These are phyloP conservation scores for Abelmoschus esculentus DNA, from an alignment of 345 rosid species.

Conservation along the genomic window DNA sequence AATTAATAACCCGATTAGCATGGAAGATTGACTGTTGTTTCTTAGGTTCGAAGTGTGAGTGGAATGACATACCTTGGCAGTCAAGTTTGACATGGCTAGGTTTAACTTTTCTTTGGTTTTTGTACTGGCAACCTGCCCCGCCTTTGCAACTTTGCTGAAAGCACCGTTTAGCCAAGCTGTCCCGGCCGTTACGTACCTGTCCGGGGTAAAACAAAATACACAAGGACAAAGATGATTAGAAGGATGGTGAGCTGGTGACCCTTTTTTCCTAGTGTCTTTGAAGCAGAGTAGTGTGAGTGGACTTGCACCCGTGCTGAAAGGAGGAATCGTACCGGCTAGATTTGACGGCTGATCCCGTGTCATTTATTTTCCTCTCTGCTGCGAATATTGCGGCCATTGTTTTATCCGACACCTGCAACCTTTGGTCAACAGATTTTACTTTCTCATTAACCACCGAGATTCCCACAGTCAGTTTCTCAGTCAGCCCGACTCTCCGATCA, in stretches of 20 bases:
- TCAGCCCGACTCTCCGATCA: constrained; percentile 73
- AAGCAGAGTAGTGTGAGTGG: background rate
- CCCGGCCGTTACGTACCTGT: constrained; percentile 76
- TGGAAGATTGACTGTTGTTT: background rate
- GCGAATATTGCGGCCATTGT: constrained; percentile 98
- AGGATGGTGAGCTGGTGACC: background rate
- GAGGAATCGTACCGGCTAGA: constrained; percentile 62
- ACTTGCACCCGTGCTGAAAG: background rate
- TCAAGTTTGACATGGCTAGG: constrained; percentile 71
- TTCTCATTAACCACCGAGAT: constrained; percentile 89
- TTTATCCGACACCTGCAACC: constrained; percentile 87
- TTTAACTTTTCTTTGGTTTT: constrained; percentile 85
- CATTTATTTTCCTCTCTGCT: constrained; percentile 82
- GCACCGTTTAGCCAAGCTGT: constrained; percentile 93
- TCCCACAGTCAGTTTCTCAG: constrained; percentile 76
- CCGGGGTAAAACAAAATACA: constrained; percentile 9
- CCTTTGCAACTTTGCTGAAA: constrained; percentile 79
- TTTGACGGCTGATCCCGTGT: constrained; percentile 94
- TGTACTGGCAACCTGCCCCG: constrained; percentile 75
- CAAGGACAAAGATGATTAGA: background rate
- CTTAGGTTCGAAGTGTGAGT: background rate
- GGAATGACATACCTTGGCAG: constrained; percentile 55
- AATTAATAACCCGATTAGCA: background rate
- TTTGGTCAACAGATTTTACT: constrained; percentile 91
- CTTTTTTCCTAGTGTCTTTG: background rate